A percentile compares a stretch with the other conserved stretches of the same genome.
phyloP scores from a whole-genome alignment of 352 stramenopile species.

The Aphanomyces cochlioides region DNA sequence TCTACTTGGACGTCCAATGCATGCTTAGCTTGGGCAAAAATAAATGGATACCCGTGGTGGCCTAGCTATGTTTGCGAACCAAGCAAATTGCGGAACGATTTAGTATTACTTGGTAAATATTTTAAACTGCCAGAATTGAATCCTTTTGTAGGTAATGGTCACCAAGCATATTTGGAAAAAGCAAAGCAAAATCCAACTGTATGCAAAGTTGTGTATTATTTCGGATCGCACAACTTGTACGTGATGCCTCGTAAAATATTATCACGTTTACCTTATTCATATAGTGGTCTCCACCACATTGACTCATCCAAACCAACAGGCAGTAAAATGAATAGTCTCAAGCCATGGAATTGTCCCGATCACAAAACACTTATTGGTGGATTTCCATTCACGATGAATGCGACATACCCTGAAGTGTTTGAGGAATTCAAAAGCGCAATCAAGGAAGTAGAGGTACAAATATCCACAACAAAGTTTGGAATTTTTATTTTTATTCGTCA shows the following conservation, averaged over 20 bases:
- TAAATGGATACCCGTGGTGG: constrained; percentile 84
- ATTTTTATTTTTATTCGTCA: neutral
- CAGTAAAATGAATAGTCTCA: constrained; percentile 39
- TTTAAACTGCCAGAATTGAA: neutral
- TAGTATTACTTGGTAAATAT: constrained; percentile 53
- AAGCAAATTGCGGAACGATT: constrained; percentile 57
- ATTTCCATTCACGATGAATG: constrained; percentile 52
- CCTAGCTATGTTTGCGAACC: constrained; percentile 79
- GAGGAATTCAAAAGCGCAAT: constrained; percentile 55
- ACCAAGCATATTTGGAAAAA: constrained; percentile 66
- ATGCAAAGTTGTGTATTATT: constrained; percentile 78
- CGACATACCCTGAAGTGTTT: constrained; percentile 54
- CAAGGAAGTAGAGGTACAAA: constrained; percentile 47
- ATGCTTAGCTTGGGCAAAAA: constrained; percentile 71
- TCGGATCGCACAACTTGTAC: constrained; percentile 81
- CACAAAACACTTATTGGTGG: constrained; percentile 65
- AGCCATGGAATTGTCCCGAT: constrained; percentile 65
- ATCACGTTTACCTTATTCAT: neutral
- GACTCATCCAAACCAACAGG: constrained; percentile 49
- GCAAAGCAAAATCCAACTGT: constrained; percentile 60
- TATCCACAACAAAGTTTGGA: neutral
- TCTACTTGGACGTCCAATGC: constrained; percentile 5
- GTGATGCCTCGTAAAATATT: constrained; percentile 21
- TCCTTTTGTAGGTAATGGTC: constrained; percentile 45
- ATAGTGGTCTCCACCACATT: constrained; percentile 21